A percentile compares a stretch with the other conserved stretches of the same genome.
These are phyloP conservation scores for Solidago caesia DNA, from an alignment of 129 eudicot species.

Conservation along the genomic window DNA sequence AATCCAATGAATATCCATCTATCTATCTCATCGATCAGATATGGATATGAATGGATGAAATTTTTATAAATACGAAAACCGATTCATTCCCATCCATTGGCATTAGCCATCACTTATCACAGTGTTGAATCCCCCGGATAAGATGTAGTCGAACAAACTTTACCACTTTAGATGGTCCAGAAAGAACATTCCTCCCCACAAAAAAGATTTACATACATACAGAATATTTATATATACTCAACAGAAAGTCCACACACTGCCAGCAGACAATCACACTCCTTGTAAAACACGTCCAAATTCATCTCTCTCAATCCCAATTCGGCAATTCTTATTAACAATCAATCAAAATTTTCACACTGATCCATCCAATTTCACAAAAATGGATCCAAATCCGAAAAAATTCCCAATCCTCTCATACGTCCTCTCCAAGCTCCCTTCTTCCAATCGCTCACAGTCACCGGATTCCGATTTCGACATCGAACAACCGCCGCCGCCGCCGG, in stretches of 20 bases:
- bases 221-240: not conserved
- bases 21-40: too few relatives aligned
- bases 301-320: not conserved
- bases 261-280: too few relatives aligned
- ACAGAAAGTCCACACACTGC: not conserved
- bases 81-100: too few relatives aligned
- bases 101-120: too few relatives aligned
- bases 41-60: too few relatives aligned
- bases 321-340: too few relatives aligned
- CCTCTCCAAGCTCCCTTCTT: constrained; percentile 59
- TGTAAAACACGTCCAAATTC: not conserved
- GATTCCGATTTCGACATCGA: constrained; percentile 68
- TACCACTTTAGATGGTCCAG: not conserved
- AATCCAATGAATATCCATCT: too few relatives aligned
- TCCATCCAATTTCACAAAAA: constrained; percentile 17
- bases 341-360: not conserved
- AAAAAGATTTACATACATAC: not conserved
- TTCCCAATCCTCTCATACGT: constrained; percentile 76
- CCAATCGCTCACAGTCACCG: constrained; percentile 31
- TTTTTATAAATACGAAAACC: too few relatives aligned
- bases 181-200: constrained; percentile 1
- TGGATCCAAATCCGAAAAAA: constrained; percentile 71
- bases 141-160: too few relatives aligned
- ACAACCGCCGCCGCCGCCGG: constrained; percentile 44
- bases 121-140: too few relatives aligned